phyloP scores from a whole-genome alignment of 2,329 filamentous ascomycete genomes.

The Lachnellula hyalina region DNA sequence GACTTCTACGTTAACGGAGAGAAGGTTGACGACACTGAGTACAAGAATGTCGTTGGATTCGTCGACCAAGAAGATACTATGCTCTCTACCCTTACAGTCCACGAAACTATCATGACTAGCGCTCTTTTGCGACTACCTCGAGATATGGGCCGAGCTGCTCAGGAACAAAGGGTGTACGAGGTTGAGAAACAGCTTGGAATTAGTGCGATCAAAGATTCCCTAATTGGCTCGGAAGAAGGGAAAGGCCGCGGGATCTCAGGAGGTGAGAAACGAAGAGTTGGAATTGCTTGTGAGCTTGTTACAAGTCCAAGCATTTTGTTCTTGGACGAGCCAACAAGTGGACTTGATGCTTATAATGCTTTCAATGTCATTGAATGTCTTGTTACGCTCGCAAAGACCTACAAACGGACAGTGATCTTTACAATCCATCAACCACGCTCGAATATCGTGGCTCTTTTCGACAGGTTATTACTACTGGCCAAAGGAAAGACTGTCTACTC shows the following conservation, averaged over 20 bases:
- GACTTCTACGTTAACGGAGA: conserved; percentile 93
- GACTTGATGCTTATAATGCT: conserved; percentile 92
- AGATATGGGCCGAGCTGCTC: conserved; percentile 82
- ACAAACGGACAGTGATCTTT: conserved; percentile 95
- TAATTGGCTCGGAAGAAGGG: conserved; percentile 94
- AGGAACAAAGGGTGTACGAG: conserved; percentile 85
- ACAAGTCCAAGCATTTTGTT: conserved; percentile 97
- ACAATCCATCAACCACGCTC: conserved; percentile 97
- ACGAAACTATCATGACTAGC: conserved; percentile 95
- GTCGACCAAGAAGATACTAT: conserved; percentile 98
- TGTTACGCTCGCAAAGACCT: conserved; percentile 89
- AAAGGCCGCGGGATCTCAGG: conserved; percentile 93
- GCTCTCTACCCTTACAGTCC: conserved; percentile 90
- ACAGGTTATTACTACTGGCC: conserved; percentile 85
- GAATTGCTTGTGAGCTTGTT: conserved; percentile 95
- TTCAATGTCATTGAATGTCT: conserved; percentile 97
- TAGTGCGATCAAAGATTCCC: conserved; percentile 84
- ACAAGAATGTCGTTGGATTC: conserved; percentile 88
- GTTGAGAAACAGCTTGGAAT: conserved; percentile 96
- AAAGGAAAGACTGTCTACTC: conserved; percentile 90
- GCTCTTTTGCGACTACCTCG: conserved; percentile 86
- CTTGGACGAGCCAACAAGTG: conserved; percentile 93
- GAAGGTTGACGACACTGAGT: conserved; percentile 77
- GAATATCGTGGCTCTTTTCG: conserved; percentile 96
- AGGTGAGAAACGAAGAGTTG: conserved; percentile 91